Evolutionary conservation across 106 monocot species (phyloP).

Genomic region (Vanilla planifolia): DNA sequence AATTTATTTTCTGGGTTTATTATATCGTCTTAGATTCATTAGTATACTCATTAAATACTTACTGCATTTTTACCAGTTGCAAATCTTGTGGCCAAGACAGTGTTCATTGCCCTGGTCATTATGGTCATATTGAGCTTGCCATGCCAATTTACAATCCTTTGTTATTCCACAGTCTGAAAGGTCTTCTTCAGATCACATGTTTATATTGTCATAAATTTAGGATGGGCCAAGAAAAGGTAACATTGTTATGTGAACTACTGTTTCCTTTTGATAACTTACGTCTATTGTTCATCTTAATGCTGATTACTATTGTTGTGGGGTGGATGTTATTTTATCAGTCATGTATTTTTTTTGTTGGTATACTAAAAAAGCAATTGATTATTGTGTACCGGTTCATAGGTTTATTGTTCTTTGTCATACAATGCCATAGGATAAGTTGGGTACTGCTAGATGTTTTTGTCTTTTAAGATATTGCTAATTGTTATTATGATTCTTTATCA

Average conservation of each 20-base stretch:
- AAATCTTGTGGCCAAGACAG: slow-evolving; percentile 69
- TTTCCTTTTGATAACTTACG: no score
- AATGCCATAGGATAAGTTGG: no score
- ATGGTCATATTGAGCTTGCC: slow-evolving; percentile 83
- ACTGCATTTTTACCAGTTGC: slow-evolving; percentile 51
- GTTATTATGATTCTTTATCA: no score
- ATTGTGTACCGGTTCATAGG: no score
- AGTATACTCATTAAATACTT: slow-evolving; percentile 7
- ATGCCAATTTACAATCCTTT: slow-evolving; percentile 69
- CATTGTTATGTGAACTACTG: not conserved
- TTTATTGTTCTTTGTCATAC: no score
- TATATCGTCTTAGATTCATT: not conserved
- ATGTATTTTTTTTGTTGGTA: no score
- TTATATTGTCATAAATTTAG: slow-evolving; percentile 74
- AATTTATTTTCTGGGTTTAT: not conserved
- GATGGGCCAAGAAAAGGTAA: slow-evolving; percentile 42
- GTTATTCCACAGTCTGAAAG: slow-evolving; percentile 51
- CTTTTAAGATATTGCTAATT: no score
- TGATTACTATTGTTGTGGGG: not conserved
- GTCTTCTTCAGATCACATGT: slow-evolving; percentile 64
- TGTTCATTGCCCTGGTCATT: slow-evolving; percentile 74
- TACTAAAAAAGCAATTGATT: no score
- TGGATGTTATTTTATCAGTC: not conserved
- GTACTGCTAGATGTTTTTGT: no score
- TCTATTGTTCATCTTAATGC: no score